Conservation (phyloP, 768 basidiomycete genomes). For the Russula sp. region DNA sequence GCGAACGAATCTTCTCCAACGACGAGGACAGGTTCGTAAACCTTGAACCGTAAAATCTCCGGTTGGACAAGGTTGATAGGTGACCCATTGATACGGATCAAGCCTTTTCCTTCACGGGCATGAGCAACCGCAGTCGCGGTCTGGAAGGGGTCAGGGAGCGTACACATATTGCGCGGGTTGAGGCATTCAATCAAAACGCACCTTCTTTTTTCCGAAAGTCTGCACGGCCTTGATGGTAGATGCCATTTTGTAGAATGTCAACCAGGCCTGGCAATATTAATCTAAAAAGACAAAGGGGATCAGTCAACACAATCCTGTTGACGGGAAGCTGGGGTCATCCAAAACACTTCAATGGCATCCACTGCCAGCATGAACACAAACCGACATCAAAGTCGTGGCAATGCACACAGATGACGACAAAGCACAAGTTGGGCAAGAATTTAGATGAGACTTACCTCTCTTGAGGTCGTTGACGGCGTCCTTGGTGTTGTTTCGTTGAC, state of each 20-base stretch:
- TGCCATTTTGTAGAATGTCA: conserved; percentile 50
- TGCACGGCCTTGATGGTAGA: conserved; percentile 85
- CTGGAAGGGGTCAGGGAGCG: conserved; percentile 37
- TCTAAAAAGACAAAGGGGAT: conserved; percentile 17
- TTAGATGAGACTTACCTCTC: conserved; percentile 36
- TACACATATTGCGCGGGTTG: conserved; percentile 7
- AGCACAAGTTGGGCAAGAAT: not conserved
- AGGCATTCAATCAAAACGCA: conserved; percentile 31
- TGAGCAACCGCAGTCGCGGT: conserved; percentile 98
- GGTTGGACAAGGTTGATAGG: conserved; percentile 95
- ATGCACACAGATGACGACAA: conserved; percentile 7
- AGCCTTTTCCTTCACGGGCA: conserved; percentile 92
- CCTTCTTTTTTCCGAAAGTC: conserved; percentile 99
- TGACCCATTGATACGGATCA: conserved; percentile 94
- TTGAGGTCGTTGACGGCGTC: conserved; percentile 30
- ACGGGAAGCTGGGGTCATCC: conserved; percentile 35
- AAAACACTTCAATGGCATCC: conserved; percentile 34
- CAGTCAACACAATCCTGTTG: conserved; percentile 15
- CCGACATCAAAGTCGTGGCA: not conserved
- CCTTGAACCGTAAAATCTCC: conserved; percentile 93
- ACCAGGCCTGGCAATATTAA: conserved; percentile 24
- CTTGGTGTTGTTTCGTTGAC: conserved; percentile 25
- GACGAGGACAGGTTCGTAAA: conserved; percentile 96
- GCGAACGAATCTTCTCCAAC: conserved; percentile 85
- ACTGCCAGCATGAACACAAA: conserved; percentile 27